Evolutionary conservation across 164 flowering plant genomes (phyloP).

Genomic region (Hamamelis virginiana): DNA sequence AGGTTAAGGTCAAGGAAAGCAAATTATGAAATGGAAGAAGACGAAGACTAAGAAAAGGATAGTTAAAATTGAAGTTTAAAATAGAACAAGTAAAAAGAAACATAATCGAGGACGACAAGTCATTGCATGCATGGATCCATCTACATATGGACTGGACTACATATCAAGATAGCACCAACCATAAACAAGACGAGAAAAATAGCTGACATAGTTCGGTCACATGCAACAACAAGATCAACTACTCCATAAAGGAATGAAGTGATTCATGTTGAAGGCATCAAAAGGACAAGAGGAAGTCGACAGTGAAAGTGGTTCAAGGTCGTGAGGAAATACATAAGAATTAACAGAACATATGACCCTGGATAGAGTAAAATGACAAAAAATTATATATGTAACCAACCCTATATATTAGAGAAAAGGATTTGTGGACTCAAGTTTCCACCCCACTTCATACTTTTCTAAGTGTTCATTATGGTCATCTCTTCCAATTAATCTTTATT

Average conservation of each 20-base stretch:
- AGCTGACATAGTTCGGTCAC: not conserved
- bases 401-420: not conserved
- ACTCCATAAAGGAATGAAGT: not conserved
- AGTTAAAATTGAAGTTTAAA: not conserved
- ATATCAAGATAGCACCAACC: too few relatives aligned
- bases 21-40: not conserved
- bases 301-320: not conserved
- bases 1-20: slow-evolving; percentile 6
- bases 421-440: not conserved
- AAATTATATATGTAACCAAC: not conserved
- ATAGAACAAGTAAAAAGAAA: not conserved
- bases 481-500: not conserved
- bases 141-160: too few relatives aligned
- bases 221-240: not conserved
- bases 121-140: too few relatives aligned
- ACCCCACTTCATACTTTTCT: not conserved
- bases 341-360: not conserved
- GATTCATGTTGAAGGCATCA: not conserved
- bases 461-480: not conserved
- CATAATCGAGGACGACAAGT: too few relatives aligned
- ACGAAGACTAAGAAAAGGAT: not conserved
- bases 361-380: not conserved
- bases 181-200: too few relatives aligned
- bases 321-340: not conserved
- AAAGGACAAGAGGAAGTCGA: too few relatives aligned